Base-by-base conservation (phyloP, 179 eudicot genomes). In the Monotropa hypopitys region DNA sequence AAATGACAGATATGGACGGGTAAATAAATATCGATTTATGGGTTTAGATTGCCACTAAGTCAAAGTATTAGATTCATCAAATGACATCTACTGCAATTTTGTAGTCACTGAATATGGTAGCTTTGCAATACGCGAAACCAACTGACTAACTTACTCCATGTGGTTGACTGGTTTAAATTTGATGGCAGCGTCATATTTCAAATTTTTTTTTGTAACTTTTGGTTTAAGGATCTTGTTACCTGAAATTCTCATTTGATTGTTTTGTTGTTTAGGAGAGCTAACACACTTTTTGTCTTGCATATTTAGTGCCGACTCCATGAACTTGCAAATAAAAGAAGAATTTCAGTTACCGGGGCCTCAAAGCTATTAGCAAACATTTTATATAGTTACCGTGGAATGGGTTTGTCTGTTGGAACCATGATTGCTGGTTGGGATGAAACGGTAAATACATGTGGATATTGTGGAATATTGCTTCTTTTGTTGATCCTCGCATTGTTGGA, bases 351-450 rank as follows among this genome's bases (percentile, higher is more conserved):
- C 13, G 99, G 97, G 66, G 99, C 99, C 79, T 95, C 99, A 35
- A 95, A 95, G 81, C 83, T 95, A 85, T 83, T 94, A 79, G 97
- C 99, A 65, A 95, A 95, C 82, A 95, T 95, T 72, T 84, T 95
- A 66, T 95, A 95, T 81, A 86, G 87, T 59, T 95, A 91, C 83
- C 85, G 99, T 72, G 99, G 99, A 68, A 95, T 95, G 97, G 97
- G 99, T 12, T 89, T 95, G 75, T 95, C 99, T 65, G 97, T 95
- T 67, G 99, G 99, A 72, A 95, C 99, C 74, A 95, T 95, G 99
- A 95, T 95, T 80, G 99, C 99, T 84, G 99, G 99, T 76, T 95
- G 99, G 99, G 99, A 93, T 79, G 99, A 93, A 84, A 90, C 90
- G 87, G 97, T 93, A 90, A 47, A 49, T 32, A 26, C 7, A 13